These are phyloP conservation scores for Aspergillus sclerotioniger DNA, from an alignment of 495 filamentous ascomycete species.

Conservation along the genomic window DNA sequence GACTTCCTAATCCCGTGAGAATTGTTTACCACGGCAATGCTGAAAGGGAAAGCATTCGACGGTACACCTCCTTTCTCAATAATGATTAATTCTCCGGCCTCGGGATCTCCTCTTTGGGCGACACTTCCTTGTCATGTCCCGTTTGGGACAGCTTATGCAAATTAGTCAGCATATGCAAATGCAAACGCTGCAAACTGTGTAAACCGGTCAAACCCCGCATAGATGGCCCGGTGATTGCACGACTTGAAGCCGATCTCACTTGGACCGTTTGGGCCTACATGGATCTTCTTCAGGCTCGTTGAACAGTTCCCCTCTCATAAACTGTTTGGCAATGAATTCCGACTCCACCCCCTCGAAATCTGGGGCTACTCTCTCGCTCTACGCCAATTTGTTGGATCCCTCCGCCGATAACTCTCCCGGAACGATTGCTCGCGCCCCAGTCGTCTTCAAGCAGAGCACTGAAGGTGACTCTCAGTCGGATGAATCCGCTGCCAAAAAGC, in stretches of 20 bases:
- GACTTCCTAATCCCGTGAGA: no score
- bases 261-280: background rate
- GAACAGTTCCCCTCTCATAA: background rate
- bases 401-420: slow-evolving; percentile 50
- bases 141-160: background rate
- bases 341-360: slow-evolving; percentile 33
- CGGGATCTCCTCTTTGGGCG: background rate
- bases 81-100: background rate
- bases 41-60: background rate
- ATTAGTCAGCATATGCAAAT: background rate
- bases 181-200: background rate
- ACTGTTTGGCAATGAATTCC: slow-evolving; percentile 30
- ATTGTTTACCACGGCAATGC: background rate
- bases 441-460: slow-evolving; percentile 64
- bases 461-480: slow-evolving; percentile 50
- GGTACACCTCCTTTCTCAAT: no score
- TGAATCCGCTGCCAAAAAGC: slow-evolving; percentile 65
- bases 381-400: slow-evolving; percentile 62
- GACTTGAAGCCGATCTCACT: background rate
- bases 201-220: slow-evolving; percentile 14
- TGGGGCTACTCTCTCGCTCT: slow-evolving; percentile 54
- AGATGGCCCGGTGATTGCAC: background rate
- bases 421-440: slow-evolving; percentile 74
- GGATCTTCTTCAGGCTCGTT: background rate
- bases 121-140: background rate